These are phyloP conservation scores for Malus hybrid DNA, from an alignment of 331 rosid genomes.

Conservation along the genomic window DNA sequence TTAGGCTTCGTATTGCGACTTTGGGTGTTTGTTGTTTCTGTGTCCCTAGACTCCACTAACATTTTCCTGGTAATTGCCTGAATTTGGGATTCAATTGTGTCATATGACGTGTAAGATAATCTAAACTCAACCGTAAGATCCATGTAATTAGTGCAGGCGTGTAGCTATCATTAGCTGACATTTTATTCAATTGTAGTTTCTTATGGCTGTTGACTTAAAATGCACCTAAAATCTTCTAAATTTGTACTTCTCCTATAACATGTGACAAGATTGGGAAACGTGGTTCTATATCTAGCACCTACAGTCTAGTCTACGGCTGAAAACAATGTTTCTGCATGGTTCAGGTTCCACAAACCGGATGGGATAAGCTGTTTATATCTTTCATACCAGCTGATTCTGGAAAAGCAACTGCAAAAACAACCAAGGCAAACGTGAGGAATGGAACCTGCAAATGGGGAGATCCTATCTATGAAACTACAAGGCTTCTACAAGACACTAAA, in stretches of 20 bases:
- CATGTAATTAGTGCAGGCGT: neutral
- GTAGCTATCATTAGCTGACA: too few relatives aligned
- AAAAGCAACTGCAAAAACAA: slow-evolving; percentile 83
- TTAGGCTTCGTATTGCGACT: neutral
- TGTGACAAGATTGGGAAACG: neutral
- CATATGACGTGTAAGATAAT: neutral
- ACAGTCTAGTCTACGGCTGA: slow-evolving; percentile 22
- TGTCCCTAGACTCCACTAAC: neutral
- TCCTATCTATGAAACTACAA: slow-evolving; percentile 95
- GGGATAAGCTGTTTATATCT: slow-evolving; percentile 94
- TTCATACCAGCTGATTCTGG: slow-evolving; percentile 82
- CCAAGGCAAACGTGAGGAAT: slow-evolving; percentile 95
- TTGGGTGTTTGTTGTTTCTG: neutral
- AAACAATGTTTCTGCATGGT: slow-evolving; percentile 21
- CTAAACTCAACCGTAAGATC: neutral
- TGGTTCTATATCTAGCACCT: slow-evolving; percentile 1
- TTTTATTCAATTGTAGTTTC: neutral
- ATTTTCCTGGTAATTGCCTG: neutral
- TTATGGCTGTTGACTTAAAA: neutral
- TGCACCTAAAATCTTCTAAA: neutral
- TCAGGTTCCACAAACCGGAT: slow-evolving; percentile 93
- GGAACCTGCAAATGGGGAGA: slow-evolving; percentile 98
- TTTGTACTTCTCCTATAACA: neutral
- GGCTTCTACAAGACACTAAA: slow-evolving; percentile 86
- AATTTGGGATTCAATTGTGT: neutral